Conservation (phyloP, 352 stramenopile genomes). For the Globisporangium nagaii region DNA sequence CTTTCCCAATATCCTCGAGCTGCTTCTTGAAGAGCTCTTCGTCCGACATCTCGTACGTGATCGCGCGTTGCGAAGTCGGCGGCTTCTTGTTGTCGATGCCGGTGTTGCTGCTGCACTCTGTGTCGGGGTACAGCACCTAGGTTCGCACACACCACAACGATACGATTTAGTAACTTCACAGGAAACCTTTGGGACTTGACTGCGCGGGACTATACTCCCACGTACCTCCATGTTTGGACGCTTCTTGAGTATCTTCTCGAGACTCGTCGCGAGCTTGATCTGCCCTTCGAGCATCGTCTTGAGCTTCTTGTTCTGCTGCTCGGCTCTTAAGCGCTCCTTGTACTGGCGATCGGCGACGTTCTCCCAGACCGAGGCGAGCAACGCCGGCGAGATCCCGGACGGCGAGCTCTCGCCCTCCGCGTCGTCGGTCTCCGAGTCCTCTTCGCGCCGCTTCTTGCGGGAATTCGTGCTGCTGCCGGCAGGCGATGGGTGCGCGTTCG, state of each 20-base stretch:
- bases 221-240: conserved; percentile 9
- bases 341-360: conserved; percentile 20
- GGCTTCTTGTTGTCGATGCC: background rate
- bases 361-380: conserved; percentile 23
- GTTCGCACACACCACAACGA: too few species aligned
- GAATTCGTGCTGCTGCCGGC: background rate
- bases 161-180: too few species aligned
- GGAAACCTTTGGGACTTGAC: too few species aligned
- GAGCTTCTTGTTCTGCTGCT: conserved; percentile 25
- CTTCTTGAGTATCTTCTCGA: conserved; percentile 19
- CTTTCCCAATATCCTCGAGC: background rate
- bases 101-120: background rate
- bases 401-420: background rate
- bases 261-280: conserved; percentile 16
- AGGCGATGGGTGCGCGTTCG: background rate
- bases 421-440: background rate
- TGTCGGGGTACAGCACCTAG: conserved; percentile 7
- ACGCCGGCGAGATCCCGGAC: conserved; percentile 14
- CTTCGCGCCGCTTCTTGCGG: background rate
- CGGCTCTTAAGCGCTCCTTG: conserved; percentile 16
- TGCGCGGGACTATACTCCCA: too few species aligned
- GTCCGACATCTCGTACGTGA: conserved; percentile 5
- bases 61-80: background rate
- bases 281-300: conserved; percentile 25
- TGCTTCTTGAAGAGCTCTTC: conserved; percentile 8